phyloP scores from a whole-genome alignment of 495 filamentous ascomycete genomes.

The Penicillium coprophilum region DNA sequence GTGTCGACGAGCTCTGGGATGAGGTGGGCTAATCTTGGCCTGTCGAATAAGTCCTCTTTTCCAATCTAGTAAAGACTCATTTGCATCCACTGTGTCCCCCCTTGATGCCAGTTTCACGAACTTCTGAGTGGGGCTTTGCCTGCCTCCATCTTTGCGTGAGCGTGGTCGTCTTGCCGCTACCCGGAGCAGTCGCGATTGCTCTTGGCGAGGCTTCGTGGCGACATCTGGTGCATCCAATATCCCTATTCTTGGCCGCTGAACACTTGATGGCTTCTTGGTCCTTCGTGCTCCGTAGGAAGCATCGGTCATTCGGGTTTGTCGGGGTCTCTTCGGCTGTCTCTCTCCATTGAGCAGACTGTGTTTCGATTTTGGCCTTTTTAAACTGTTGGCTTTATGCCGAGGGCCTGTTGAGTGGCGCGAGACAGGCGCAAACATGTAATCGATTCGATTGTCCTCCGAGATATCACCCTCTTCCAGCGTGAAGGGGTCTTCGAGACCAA shows the following conservation, averaged over 20 bases:
- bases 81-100: conserved; percentile 73
- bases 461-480: conserved; percentile 41
- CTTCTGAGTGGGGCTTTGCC: conserved; percentile 74
- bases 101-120: conserved; percentile 67
- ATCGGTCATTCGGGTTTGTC: conserved; percentile 37
- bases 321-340: conserved; percentile 28
- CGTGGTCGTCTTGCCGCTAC: conserved; percentile 73
- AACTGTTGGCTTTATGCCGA: conserved; percentile 35
- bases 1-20: conserved; percentile 21
- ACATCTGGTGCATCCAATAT: conserved; percentile 69
- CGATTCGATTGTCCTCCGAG: conserved; percentile 58
- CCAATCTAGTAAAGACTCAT: conserved; percentile 69
- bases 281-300: conserved; percentile 31
- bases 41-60: conserved; percentile 65
- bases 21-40: conserved; percentile 29
- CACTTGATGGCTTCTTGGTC: conserved; percentile 24
- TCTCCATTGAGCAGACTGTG: conserved; percentile 12
- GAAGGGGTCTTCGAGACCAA: conserved; percentile 28
- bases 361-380: conserved; percentile 38
- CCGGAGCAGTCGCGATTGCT: conserved; percentile 69
- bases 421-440: conserved; percentile 52
- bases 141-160: conserved; percentile 60
- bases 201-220: conserved; percentile 22
- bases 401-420: conserved; percentile 28
- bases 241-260: conserved; percentile 53